Base-by-base conservation (phyloP, 805 yeast genomes). In the Metschnikowia lunata region DNA sequence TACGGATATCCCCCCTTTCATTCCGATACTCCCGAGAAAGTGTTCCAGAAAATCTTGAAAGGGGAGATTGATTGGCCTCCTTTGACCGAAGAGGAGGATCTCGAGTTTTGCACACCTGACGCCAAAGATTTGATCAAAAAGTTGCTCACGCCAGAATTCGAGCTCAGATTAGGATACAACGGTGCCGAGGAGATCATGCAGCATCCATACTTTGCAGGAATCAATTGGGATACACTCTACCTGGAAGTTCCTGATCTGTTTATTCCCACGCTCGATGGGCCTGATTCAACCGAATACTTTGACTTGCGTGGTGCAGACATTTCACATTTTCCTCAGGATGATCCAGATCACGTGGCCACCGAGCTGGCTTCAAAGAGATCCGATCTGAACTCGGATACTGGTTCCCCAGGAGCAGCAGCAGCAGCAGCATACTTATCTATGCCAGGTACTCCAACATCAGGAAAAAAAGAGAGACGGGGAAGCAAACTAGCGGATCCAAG, bases 1-100 rank as follows among this genome's bases (percentile, higher is more conserved):
- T 86, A 84, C 61, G 99, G 99, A 0, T 86, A 80, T 60, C 97
- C 99, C 1, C 99, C 99, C 2, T 93, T 93, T 63, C 93, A 87
- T 61, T 95, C 85, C 1, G 70, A 71, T 5, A 75, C 88, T 1
- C 93, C 97, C 0, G 86, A 84, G 34, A 69, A 73, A 47, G 96
- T 93, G 0, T 93, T 93, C 61, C 78, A 80, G 43, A 89, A 89
- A 51, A 91, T 95, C 39, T 67, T 89, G 43, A 72, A 64, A 14
- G 82, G 91, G 4, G 72, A 71, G 0, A 85, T 91, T 34, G 84
- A 83, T 46, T 93, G 98, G 98, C 98, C 97, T 0, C 69, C 73
- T 1, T 64, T 85, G 31, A 59, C 78, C 1, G 71, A 70, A 9
- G 82, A 76, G 34, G 85, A 83, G 48, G 74, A 74, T 39, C 46